Evolutionary conservation across 2,329 filamentous ascomycete species (phyloP).

Genomic region (Trichothecium sympodiale): DNA sequence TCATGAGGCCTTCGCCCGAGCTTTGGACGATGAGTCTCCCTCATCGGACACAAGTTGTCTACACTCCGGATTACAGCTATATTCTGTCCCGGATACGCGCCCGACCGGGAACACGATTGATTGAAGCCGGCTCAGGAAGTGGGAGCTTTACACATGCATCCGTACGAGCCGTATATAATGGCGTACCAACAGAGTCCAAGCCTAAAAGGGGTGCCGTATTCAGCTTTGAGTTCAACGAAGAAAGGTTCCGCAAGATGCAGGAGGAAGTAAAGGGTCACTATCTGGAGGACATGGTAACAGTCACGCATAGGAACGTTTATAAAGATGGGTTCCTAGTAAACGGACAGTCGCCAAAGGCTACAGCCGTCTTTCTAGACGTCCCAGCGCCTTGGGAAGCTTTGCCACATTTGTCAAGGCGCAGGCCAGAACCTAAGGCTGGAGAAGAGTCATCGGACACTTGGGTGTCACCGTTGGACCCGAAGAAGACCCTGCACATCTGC

Average conservation of each 20-base stretch:
- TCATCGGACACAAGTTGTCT: slow-evolving; percentile 77
- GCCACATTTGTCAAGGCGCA: slow-evolving; percentile 56
- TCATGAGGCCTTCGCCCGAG: slow-evolving; percentile 70
- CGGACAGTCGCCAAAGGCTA: slow-evolving; percentile 49
- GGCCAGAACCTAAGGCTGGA: slow-evolving; percentile 18
- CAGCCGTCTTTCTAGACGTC: slow-evolving; percentile 68
- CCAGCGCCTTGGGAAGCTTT: slow-evolving; percentile 74
- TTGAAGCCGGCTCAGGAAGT: slow-evolving; percentile 73
- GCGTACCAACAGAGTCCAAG: slow-evolving; percentile 34
- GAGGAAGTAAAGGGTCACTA: slow-evolving; percentile 60
- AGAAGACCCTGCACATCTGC: slow-evolving; percentile 67
- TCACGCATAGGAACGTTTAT: slow-evolving; percentile 74
- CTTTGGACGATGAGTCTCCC: slow-evolving; percentile 72
- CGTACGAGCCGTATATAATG: slow-evolving; percentile 64
- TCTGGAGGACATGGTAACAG: slow-evolving; percentile 52
- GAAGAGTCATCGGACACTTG: slow-evolving; percentile 20
- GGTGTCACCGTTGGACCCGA: slow-evolving; percentile 57
- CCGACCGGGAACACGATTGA: slow-evolving; percentile 59
- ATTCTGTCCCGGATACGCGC: slow-evolving; percentile 67
- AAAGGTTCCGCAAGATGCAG: slow-evolving; percentile 57
- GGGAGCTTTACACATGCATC: slow-evolving; percentile 78
- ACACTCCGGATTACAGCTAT: slow-evolving; percentile 80
- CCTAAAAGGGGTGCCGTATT: slow-evolving; percentile 56
- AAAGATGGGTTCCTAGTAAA: slow-evolving; percentile 58
- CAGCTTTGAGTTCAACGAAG: slow-evolving; percentile 73